Evolutionary conservation across 2,329 filamentous ascomycete genomes (phyloP).

Genomic region (Neophaeococcomyces aloes): DNA sequence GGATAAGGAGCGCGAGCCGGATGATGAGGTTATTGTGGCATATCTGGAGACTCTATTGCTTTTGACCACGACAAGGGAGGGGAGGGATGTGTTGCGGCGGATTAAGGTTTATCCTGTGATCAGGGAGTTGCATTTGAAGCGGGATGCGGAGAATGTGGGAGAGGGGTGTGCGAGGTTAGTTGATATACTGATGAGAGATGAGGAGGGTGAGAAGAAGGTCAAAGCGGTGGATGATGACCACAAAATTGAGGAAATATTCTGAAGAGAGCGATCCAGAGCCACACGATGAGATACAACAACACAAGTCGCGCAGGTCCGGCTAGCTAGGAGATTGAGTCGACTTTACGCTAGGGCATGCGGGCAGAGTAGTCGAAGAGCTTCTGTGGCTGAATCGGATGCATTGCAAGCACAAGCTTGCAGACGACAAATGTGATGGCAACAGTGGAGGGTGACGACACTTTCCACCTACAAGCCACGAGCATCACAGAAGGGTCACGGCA

Average conservation of each 20-base stretch:
- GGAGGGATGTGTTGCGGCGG: conserved; percentile 61
- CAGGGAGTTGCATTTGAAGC: conserved; percentile 69
- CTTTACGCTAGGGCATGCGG: no score
- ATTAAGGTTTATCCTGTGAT: conserved; percentile 83
- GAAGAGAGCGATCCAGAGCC: conserved; percentile 8
- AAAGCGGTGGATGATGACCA: conserved; percentile 38
- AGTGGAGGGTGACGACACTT: no score
- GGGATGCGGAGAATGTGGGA: conserved; percentile 66
- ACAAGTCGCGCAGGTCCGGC: no score
- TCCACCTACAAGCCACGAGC: no score
- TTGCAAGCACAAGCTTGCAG: no score
- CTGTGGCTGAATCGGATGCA: no score
- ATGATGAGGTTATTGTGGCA: conserved; percentile 66
- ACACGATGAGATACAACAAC: no score
- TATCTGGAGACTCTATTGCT: conserved; percentile 83
- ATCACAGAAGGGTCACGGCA: no score
- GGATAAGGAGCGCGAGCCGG: conserved; percentile 75
- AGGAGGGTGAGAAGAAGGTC: conserved; percentile 43
- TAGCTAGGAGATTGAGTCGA: no score
- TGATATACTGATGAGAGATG: conserved; percentile 75
- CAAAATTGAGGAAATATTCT: conserved; percentile 38
- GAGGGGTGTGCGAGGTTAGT: conserved; percentile 84
- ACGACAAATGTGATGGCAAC: no score
- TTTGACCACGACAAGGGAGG: conserved; percentile 65
- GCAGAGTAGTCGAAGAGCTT: no score